These are phyloP conservation scores for Penicillium bovifimosum DNA, from an alignment of 495 filamentous ascomycete genomes.

Conservation along the genomic window DNA sequence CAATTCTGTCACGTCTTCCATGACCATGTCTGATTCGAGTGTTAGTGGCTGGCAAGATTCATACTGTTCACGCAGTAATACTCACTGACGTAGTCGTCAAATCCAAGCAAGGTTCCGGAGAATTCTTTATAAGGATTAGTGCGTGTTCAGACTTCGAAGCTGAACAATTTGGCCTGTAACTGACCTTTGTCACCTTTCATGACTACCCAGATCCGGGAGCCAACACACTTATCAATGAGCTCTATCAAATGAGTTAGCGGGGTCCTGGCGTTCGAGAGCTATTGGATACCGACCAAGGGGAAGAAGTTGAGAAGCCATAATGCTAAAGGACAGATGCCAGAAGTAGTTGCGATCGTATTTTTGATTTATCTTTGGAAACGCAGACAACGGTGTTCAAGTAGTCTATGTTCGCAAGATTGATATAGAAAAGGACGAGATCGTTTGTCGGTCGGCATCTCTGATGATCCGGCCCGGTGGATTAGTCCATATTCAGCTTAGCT, in stretches of 20 bases:
- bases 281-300: constrained; percentile 55
- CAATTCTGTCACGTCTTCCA: constrained; percentile 97
- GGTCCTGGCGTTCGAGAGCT: constrained; percentile 1
- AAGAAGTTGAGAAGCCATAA: constrained; percentile 75
- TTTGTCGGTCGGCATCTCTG: constrained; percentile 8
- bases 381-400: background rate
- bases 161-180: background rate
- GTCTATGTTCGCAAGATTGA: constrained; percentile 7
- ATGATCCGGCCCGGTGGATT: constrained; percentile 17
- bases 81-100: constrained; percentile 99
- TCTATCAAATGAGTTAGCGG: constrained; percentile 50
- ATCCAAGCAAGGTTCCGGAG: constrained; percentile 85
- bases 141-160: background rate
- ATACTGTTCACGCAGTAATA: constrained; percentile 26
- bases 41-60: constrained; percentile 12
- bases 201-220: constrained; percentile 95
- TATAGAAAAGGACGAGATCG: constrained; percentile 23
- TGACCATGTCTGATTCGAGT: constrained; percentile 74
- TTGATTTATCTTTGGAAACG: background rate
- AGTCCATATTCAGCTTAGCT: constrained; percentile 9
- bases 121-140: constrained; percentile 61
- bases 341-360: background rate
- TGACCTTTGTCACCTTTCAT: constrained; percentile 98
- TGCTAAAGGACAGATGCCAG: background rate
- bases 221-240: constrained; percentile 97